Evolutionary conservation across 768 basidiomycete species (phyloP).

Genomic region (Punctularia strigosozonata): DNA sequence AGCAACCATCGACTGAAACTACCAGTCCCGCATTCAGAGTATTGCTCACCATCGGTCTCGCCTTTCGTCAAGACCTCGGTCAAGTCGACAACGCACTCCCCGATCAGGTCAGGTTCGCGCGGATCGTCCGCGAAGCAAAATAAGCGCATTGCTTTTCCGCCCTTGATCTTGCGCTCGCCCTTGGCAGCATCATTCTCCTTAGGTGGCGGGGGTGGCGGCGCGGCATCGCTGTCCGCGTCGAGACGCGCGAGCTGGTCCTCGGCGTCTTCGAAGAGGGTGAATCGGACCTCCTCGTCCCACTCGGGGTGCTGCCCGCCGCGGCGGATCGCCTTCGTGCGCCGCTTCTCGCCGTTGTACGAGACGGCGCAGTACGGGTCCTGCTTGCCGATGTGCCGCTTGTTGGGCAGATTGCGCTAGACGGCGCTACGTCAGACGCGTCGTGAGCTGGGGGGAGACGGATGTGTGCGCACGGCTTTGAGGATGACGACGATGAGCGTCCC

Average conservation of each 20-base stretch:
- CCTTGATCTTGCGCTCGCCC: slow-evolving; percentile 40
- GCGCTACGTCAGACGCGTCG: slow-evolving; percentile 1
- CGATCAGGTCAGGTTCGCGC: slow-evolving; percentile 91
- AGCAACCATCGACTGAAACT: slow-evolving; percentile 1
- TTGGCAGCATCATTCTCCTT: slow-evolving; percentile 36
- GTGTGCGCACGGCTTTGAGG: slow-evolving; percentile 65
- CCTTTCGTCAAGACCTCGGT: slow-evolving; percentile 88
- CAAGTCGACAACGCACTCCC: slow-evolving; percentile 80
- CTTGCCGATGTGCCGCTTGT: slow-evolving; percentile 89
- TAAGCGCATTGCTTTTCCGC: slow-evolving; percentile 65
- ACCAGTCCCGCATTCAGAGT: background rate
- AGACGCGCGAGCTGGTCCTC: slow-evolving; percentile 38
- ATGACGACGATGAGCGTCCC: slow-evolving; percentile 92
- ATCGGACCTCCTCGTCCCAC: slow-evolving; percentile 98
- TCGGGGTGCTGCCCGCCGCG: slow-evolving; percentile 97
- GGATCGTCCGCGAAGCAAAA: slow-evolving; percentile 93
- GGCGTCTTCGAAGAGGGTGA: slow-evolving; percentile 73
- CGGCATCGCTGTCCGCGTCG: slow-evolving; percentile 23
- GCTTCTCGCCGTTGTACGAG: slow-evolving; percentile 68
- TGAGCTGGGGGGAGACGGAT: slow-evolving; percentile 3
- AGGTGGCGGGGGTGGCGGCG: slow-evolving; percentile 61
- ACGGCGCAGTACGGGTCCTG: slow-evolving; percentile 94
- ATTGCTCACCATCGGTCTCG: slow-evolving; percentile 81
- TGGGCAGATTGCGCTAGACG: slow-evolving; percentile 72
- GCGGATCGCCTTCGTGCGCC: slow-evolving; percentile 86